Evolutionary conservation across 306 rosid genomes (phyloP), one percentile per base, ranked within the genome.

Genomic region (Mimosa bimucronata): DNA sequence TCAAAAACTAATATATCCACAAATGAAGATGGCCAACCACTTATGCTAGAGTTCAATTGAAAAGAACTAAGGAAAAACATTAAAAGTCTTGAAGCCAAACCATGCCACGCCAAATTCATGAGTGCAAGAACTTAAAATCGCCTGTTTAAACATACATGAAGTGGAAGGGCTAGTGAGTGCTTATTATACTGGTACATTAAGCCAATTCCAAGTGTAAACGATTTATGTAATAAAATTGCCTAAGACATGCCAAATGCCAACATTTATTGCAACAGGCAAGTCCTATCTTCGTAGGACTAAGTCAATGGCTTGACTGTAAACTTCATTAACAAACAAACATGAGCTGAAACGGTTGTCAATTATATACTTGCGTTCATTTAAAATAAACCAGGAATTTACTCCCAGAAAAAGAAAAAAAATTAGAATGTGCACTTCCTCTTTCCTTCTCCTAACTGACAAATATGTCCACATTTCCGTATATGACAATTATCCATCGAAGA

Each of bases 281-380:
- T 29, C 58, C 44, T 69, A 14, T 65, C 10, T 26, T 19, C 64
- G 44, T 46, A 76, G 40, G 44, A 31, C 13, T 31, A 46, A 76
- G 64, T 21, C 62, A 29, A 21, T 21, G 50, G 29, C 45, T 67
- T 70, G 37, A 18, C 78, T 38, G 29, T 64, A 28, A 29, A 52
- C 14, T 31, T 34, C 66, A 60, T 26, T 23, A 31, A 40, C n/a
- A 53, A 61, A 77, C 60, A 80, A 84, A 61, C 80, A 34, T 34
- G 46, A 66, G n/a, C 40, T 29, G 31, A 15, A 15, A 29, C 19
- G 7, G 69, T 30, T 64, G 69, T 30, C 2, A 62, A 31, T 14
- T 29, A 16, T 31, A 31, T 9, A 41, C 58, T 15, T 61, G 42
- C 64, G 30, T 31, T 28, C 30, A 66, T n/a, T 62, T 2, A 73